Evolutionary conservation across 192 early-diverging fungal species (phyloP), one percentile per base, ranked within the genome.

Genomic region (Umbelopsis sp.): DNA sequence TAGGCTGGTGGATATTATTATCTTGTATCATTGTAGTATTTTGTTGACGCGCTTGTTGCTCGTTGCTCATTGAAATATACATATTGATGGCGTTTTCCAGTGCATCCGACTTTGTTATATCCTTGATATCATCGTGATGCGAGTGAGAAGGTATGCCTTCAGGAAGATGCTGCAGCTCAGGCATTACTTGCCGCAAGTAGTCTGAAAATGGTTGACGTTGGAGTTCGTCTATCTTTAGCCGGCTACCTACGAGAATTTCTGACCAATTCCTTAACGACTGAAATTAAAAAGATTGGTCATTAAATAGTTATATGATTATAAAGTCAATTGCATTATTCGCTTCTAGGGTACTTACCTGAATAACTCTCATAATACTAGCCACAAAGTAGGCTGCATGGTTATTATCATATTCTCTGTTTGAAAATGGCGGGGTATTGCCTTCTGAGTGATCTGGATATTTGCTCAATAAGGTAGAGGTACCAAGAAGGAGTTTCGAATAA

Each of bases 281-380:
- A 14, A 1, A 11, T 4, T 10, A 22, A 24, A 25, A n/a, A n/a
- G n/a, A 1, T 53, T 53, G 14, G 24, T 53, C 4, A 53, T 11
- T 26, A 26, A 0, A 32, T 5, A 62, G 11, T 16, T 49, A 9
- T 17, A 49, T 17, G 5, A 17, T 17, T 49, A 16, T 12, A 16
- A 4, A 17, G 16, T 4, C 14, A 62, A 34, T 4, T 1, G 31
- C 12, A 11, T 17, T 34, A 36, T 34, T 3, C 10, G 17, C 12
- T 31, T 49, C 25, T 16, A 20, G 16, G 16, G n/a, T n/a, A 4
- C 26, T n/a, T 62, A 34, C 56, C 29, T 62, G 56, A 2, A 62
- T 62, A 1, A 62, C 56, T 34, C 56, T 62, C 56, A 62, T 62
- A 20, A 62, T 62, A 34, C 56, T 62, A 20, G 56, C 26, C 4